phyloP scores from a whole-genome alignment of 1,139 yeast species.

The Saccharomycopsis hybrid region DNA sequence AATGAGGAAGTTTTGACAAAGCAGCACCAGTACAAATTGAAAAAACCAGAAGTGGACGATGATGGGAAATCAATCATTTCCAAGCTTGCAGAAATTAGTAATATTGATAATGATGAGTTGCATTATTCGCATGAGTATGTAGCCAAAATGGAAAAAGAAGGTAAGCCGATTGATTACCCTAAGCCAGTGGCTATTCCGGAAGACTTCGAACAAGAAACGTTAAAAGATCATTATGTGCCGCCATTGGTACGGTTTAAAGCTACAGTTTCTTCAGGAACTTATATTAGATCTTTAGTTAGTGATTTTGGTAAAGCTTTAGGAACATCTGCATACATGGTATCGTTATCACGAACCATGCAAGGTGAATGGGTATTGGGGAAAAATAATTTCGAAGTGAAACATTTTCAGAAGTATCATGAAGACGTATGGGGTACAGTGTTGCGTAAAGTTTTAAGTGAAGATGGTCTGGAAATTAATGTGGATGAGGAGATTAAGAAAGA shows the following conservation, averaged over 20 bases:
- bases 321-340: slow-evolving; percentile 86
- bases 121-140: slow-evolving; percentile 50
- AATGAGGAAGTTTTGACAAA: slow-evolving; percentile 45
- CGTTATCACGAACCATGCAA: slow-evolving; percentile 65
- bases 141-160: slow-evolving; percentile 32
- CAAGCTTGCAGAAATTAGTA: slow-evolving; percentile 32
- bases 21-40: slow-evolving; percentile 50
- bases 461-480: slow-evolving; percentile 35
- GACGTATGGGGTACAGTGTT: slow-evolving; percentile 66
- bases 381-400: slow-evolving; percentile 55
- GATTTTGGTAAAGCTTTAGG: slow-evolving; percentile 82
- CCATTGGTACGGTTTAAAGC: slow-evolving; percentile 72
- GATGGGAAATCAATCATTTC: slow-evolving; percentile 39
- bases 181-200: slow-evolving; percentile 30
- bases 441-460: slow-evolving; percentile 37
- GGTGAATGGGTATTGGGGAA: slow-evolving; percentile 75
- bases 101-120: slow-evolving; percentile 51
- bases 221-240: slow-evolving; percentile 34
- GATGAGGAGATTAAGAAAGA: slow-evolving; percentile 25
- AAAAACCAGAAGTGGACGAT: slow-evolving; percentile 44
- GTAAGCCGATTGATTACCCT: slow-evolving; percentile 27
- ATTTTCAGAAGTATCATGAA: slow-evolving; percentile 52
- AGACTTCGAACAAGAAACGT: slow-evolving; percentile 25
- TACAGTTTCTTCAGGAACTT: slow-evolving; percentile 91
- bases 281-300: slow-evolving; percentile 82